Evolutionary conservation across 805 yeast genomes (phyloP).

Genomic region (Komagataella kurtzmanii): DNA sequence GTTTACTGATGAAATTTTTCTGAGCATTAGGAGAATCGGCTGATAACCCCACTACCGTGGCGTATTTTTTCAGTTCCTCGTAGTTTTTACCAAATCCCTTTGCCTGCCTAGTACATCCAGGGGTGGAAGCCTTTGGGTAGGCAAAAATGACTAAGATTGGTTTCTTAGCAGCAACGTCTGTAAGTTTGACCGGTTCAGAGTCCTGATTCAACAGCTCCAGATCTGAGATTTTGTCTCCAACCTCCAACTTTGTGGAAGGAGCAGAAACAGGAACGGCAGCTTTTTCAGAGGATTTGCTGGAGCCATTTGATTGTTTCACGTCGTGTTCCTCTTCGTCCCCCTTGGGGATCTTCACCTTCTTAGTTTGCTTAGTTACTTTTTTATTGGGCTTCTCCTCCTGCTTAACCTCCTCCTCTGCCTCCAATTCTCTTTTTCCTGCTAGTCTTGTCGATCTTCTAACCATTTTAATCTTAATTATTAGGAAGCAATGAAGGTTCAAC

Average conservation of each 20-base stretch:
- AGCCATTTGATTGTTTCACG: background rate
- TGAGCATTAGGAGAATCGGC: slow-evolving; percentile 77
- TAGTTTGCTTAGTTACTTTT: background rate
- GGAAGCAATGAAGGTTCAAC: background rate
- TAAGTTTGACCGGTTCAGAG: slow-evolving; percentile 11
- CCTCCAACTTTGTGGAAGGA: slow-evolving; percentile 13
- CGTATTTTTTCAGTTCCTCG: slow-evolving; percentile 36
- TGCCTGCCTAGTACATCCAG: slow-evolving; percentile 95
- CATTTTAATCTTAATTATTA: background rate
- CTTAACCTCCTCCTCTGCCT: background rate
- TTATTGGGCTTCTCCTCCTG: background rate
- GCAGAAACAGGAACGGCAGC: background rate
- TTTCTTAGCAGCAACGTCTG: slow-evolving; percentile 14
- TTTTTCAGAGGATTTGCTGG: background rate
- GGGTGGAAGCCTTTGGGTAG: slow-evolving; percentile 87
- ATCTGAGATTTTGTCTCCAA: slow-evolving; percentile 60
- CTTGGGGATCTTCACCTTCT: background rate
- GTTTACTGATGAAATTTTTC: slow-evolving; percentile 59
- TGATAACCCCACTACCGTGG: slow-evolving; percentile 66
- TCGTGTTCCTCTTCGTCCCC: background rate
- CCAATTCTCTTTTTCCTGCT: background rate
- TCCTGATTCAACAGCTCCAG: slow-evolving; percentile 55
- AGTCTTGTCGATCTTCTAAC: background rate
- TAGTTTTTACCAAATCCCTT: slow-evolving; percentile 70
- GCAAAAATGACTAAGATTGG: slow-evolving; percentile 43